Percentiles rank a stretch among this genome's conserved stretches.
Conservation (phyloP, 148 eudicot species). For the Polygonum maritimum region DNA sequence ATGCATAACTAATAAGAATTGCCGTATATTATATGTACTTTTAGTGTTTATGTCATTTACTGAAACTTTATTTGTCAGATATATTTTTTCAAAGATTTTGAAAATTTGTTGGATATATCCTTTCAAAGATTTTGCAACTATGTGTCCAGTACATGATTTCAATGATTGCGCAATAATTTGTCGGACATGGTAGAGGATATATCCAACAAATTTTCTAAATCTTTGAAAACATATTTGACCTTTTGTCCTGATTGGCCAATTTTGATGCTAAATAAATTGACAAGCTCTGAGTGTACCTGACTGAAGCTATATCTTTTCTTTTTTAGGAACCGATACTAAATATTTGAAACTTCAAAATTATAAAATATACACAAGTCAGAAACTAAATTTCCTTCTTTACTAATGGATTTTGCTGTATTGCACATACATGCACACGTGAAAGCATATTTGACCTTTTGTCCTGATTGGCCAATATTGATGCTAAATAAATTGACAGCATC, state of each 20-base stretch:
- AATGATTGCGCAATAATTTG: background rate
- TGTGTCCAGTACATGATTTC: background rate
- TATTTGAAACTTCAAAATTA: background rate
- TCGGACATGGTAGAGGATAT: background rate
- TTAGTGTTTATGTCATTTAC: background rate
- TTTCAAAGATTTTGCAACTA: background rate
- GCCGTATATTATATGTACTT: background rate
- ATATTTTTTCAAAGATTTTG: background rate
- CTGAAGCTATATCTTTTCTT: background rate
- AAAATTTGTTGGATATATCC: background rate
- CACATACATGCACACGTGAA: too few species aligned
- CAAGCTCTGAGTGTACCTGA: background rate
- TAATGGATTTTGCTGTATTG: background rate
- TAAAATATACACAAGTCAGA: background rate
- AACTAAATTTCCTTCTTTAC: background rate
- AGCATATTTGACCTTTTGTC: background rate
- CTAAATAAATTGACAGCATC: background rate
- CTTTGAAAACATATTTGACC: background rate
- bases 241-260: background rate
- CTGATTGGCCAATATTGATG: background rate
- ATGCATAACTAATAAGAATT: background rate
- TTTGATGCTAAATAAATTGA: background rate
- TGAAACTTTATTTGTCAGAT: background rate
- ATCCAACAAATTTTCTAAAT: too few species aligned
- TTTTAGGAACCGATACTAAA: background rate